Base-by-base conservation (phyloP, 352 stramenopile species). In the Phytopythium oedochilum region DNA sequence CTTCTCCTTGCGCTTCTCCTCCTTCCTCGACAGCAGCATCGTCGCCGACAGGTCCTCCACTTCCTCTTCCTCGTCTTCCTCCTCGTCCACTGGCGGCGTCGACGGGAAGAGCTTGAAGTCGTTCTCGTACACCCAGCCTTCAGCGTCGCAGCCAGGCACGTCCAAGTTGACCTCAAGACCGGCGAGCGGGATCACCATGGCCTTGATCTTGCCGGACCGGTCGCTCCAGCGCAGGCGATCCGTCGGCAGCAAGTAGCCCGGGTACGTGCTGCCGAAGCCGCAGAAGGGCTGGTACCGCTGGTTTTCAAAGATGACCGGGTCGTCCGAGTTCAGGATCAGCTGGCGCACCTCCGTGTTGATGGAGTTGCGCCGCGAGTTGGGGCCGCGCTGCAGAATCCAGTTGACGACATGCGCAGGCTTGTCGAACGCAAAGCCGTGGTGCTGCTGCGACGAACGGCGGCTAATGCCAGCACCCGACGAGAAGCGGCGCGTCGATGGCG, bases 301-400 rank as follows among this genome's bases (percentile, higher is more conserved):
- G 53, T 95, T 95, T 65, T 95, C 85, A 38, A 89, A 95, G 20
- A 95, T 73, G 0, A 93, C 83, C 0, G 85, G 77, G 52, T 93
- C 85, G 28, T 78, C 68, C 23, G 83, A 92, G 25, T 60, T 68
- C 34, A 95, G 48, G 43, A 95, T 92, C 28, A 58, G 34, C 44
- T 89, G 65, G 0, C 83, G 78, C 9, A 94, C 78, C 31, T 83
- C 67, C 0, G 71, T 58, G 50, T 89, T 89, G 32, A 88, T 71
- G 29, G 64, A 71, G 63, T 89, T 86, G 40, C 79, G 63, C 22
- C 66, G 65, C 28, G 73, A 68, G 26, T 64, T 60, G 23, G 40
- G 40, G 2, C 25, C 6, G 62, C 66, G 22, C 57, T 57, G 75
- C 34, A 92, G 46, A 28, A 94, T 86, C 82, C 84, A 92, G 55